Evolutionary conservation across 495 filamentous ascomycete species (phyloP).

Genomic region (Penicillium pulvis): DNA sequence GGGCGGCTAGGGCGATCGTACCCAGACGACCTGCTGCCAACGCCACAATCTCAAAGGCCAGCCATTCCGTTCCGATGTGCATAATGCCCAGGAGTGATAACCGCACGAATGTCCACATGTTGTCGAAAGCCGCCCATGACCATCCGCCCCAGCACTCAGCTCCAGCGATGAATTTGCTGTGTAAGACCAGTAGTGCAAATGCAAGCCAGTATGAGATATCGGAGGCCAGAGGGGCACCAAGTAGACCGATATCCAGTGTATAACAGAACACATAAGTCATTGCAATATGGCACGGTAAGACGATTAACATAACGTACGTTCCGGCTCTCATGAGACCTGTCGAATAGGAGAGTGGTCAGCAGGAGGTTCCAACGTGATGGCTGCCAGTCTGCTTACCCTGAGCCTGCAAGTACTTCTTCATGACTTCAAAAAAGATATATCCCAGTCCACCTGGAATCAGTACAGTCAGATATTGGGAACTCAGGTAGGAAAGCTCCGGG

Average conservation of each 20-base stretch:
- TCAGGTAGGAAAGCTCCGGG: constrained; percentile 72
- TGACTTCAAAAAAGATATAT: constrained; percentile 87
- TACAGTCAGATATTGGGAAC: constrained; percentile 72
- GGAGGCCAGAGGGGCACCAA: constrained; percentile 85
- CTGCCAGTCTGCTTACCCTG: constrained; percentile 58
- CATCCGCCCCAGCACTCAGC: constrained; percentile 85
- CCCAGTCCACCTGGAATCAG: constrained; percentile 85
- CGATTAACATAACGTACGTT: constrained; percentile 83
- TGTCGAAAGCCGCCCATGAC: constrained; percentile 62
- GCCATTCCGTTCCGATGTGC: constrained; percentile 93
- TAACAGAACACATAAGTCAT: constrained; percentile 84
- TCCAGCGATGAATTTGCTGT: constrained; percentile 71
- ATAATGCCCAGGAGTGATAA: constrained; percentile 77
- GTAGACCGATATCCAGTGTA: constrained; percentile 65
- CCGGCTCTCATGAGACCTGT: constrained; percentile 82
- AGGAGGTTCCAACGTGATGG: neutral
- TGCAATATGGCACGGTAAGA: constrained; percentile 74
- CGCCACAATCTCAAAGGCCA: constrained; percentile 93
- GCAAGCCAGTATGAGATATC: constrained; percentile 86
- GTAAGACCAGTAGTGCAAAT: constrained; percentile 75
- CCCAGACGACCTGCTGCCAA: constrained; percentile 82
- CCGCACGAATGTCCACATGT: constrained; percentile 71
- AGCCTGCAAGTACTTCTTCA: constrained; percentile 92
- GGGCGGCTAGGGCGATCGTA: constrained; percentile 79
- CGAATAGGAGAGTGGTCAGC: neutral